Base-by-base conservation (phyloP, 2,329 filamentous ascomycete genomes). In the Diaporthe citriasiana region DNA sequence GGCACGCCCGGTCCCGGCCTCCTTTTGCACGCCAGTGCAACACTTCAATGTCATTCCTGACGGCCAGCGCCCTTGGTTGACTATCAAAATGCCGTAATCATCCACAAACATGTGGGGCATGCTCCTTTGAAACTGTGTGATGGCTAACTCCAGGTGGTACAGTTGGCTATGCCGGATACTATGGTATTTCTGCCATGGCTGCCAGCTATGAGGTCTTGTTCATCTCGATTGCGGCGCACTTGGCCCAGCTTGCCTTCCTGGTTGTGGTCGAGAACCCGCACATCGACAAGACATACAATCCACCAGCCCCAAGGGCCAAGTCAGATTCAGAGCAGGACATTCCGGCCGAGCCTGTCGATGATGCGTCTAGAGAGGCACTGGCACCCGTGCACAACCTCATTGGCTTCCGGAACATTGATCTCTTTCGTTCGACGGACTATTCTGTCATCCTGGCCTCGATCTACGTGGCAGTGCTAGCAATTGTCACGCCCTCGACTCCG, bases 151-250 rank as follows among this genome's bases (percentile, higher is more conserved):
- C 33, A 51, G 47, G n/a, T 68, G 33, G 33, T 68, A 68, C 45
- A 68, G 63, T 98, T 80, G 97, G 97, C 51, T 99, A 99, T 83
- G 95, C 95, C 70, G 97, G 97, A 60, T 99, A 97, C 86, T 99
- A 99, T 82, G 97, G 97, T 78, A 98, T 98, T 81, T 98, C 96
- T 75, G 93, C 98, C 86, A 97, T 99, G 93, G 95, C 95, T 60
- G 96, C 96, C 76, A 99, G 97, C 87, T 98, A 98, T 85, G 95
- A 96, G 80, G 96, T 99, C 74, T 89, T 99, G 66, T 95, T 97
- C 87, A 98, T 98, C 83, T 98, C 97, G 73, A 96, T 99, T 80
- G 85, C 97, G 80, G 97, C 96, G 75, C 97, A 99, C 85, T 91
- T 95, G 79, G 94, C 95, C 74, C 97, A 99, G 85, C 96, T 99